Evolutionary conservation across 225 moss, liverwort and hornwort genomes (phyloP), one percentile per base, ranked within the genome.

Genomic region (Anthoceros angustus): DNA sequence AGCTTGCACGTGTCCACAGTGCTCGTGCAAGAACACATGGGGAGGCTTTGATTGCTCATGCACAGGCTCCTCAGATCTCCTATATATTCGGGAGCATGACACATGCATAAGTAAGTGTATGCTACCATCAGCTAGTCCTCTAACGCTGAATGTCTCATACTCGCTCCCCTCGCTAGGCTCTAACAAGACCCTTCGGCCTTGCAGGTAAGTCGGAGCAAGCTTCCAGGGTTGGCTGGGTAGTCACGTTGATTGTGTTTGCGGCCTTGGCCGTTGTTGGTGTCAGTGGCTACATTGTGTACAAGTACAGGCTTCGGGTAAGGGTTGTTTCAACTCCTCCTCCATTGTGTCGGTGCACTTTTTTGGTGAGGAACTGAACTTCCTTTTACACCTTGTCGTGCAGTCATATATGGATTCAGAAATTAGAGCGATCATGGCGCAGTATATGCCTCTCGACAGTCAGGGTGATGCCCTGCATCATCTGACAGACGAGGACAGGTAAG

Each of bases 401-500:
- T 83, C 86, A 63, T 90, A 90, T 64, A 90, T 90, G 89, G 89
- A 90, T 70, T 90, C 86, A 9, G 89, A 90, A 75, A 90, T 90
- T 70, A 80, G 89, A 66, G 86, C 89, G 42, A 86, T 90, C 9
- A 90, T 86, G 86, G 89, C 89, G 45, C 89, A 90, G 70, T 86
- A 90, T 66, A 90, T 90, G 86, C 89, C 86, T 62, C 73, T 89
- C 65, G 86, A 89, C 69, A 89, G 82, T 68, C 71, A 75, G 65
- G 62, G 66, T 63, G 79, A 79, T 43, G 42, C 75, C 23, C 75
- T 70, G 42, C 74, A 71, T 43, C 79, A 71, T 61, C 41, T 79
- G 46, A 70, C 39, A 41, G 76, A 79, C 42, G 73, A 79, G 43
- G 60, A 55, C 55, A 55, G 55, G 55, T 55, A 2, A 12, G 46